phyloP scores from a whole-genome alignment of 1,284 basidiomycete species.

The Coriolopsis trogii region DNA sequence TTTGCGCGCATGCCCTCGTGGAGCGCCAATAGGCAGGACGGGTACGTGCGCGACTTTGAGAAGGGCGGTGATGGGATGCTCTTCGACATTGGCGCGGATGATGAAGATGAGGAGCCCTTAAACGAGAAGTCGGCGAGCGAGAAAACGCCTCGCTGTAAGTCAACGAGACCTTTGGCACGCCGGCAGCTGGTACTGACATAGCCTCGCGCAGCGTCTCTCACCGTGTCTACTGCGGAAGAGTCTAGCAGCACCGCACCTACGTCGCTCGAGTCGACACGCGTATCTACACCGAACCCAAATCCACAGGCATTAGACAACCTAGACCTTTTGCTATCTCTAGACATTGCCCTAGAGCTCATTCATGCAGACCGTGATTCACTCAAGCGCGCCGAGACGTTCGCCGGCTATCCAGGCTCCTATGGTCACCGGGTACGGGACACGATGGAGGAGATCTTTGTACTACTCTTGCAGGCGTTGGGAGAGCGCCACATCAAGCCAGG shows the following conservation, averaged over 20 bases:
- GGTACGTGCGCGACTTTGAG: constrained; percentile 46
- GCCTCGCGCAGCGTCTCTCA: constrained; percentile 27
- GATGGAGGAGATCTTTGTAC: constrained; percentile 90
- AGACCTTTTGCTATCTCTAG: constrained; percentile 89
- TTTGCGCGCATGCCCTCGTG: constrained; percentile 20
- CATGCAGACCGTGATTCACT: constrained; percentile 89
- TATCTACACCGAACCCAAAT: constrained; percentile 22
- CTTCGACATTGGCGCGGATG: constrained; percentile 63
- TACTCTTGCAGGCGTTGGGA: constrained; percentile 78
- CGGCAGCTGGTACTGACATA: no score
- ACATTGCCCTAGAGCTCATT: constrained; percentile 90
- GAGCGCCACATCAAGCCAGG: constrained; percentile 87
- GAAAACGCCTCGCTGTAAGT: constrained; percentile 22
- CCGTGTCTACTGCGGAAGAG: constrained; percentile 19
- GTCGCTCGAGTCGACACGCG: constrained; percentile 26
- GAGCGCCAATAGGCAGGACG: constrained; percentile 26
- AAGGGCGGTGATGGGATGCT: constrained; percentile 49
- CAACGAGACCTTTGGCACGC: no score
- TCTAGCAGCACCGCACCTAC: constrained; percentile 16
- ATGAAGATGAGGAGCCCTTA: constrained; percentile 46
- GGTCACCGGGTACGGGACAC: constrained; percentile 84
- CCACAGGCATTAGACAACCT: constrained; percentile 57
- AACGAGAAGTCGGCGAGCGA: constrained; percentile 33
- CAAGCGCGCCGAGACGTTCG: constrained; percentile 91
- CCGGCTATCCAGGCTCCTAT: constrained; percentile 81